Evolutionary conservation across 495 filamentous ascomycete species (phyloP).

Genomic region (Lentithecium fluviatile): DNA sequence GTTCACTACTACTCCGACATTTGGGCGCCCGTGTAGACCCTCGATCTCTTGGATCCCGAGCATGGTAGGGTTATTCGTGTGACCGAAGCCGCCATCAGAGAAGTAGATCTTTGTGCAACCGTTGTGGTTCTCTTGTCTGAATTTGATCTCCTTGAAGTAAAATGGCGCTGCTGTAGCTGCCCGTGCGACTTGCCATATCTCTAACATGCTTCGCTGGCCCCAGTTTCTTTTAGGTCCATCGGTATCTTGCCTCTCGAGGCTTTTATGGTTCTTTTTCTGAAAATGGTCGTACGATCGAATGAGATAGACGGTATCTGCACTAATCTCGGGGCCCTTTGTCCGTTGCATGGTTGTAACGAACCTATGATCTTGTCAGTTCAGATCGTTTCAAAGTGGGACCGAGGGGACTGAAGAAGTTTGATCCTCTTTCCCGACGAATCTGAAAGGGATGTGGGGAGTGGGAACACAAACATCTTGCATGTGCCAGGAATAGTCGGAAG

Average conservation of each 20-base stretch:
- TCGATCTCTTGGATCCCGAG: constrained; percentile 8
- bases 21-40: constrained; percentile 1
- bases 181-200: constrained; percentile 15
- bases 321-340: neutral
- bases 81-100: constrained; percentile 8
- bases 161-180: constrained; percentile 15
- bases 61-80: constrained; percentile 12
- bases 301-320: neutral
- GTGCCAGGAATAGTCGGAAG: neutral
- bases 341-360: no score
- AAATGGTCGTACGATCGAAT: constrained; percentile 12
- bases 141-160: constrained; percentile 13
- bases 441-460: no score
- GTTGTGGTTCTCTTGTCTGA: neutral
- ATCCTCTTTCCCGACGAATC: neutral
- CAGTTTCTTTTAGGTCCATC: neutral
- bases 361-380: neutral
- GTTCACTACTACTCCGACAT: constrained; percentile 10
- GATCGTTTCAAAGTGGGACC: constrained; percentile 7
- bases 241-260: neutral
- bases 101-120: constrained; percentile 1
- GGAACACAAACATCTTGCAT: constrained; percentile 6
- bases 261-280: neutral
- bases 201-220: neutral
- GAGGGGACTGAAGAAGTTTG: neutral